phyloP scores from a whole-genome alignment of 2,329 filamentous ascomycete genomes.

The Drechslerella stenobrocha region DNA sequence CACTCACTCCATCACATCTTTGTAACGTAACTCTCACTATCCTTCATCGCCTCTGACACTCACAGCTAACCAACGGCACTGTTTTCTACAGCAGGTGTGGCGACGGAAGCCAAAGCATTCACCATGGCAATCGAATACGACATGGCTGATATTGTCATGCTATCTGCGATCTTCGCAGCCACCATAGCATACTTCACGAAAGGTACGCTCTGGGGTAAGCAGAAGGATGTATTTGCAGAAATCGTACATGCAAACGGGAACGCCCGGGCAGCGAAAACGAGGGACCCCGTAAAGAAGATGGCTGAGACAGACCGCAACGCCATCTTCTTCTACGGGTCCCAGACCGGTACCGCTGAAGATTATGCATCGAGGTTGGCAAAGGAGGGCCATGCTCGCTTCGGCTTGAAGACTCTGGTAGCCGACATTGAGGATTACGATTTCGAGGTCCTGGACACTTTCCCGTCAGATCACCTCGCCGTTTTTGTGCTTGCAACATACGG shows the following conservation, averaged over 20 bases:
- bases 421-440: constrained; percentile 98
- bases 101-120: not conserved
- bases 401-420: constrained; percentile 95
- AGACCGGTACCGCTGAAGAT: constrained; percentile 97
- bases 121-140: constrained; percentile 86
- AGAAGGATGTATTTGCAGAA: constrained; percentile 83
- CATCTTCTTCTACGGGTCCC: constrained; percentile 96
- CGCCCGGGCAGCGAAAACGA: constrained; percentile 75
- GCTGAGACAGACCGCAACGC: constrained; percentile 95
- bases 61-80: not conserved
- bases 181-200: constrained; percentile 97
- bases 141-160: constrained; percentile 90
- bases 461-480: constrained; percentile 86
- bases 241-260: constrained; percentile 66
- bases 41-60: no score
- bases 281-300: constrained; percentile 94
- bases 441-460: constrained; percentile 86
- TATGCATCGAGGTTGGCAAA: constrained; percentile 95
- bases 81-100: not conserved
- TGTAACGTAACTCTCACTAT: no score
- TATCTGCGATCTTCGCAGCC: constrained; percentile 78
- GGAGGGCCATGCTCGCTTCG: constrained; percentile 94
- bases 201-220: constrained; percentile 86
- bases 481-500: constrained; percentile 97
- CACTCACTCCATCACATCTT: no score